phyloP scores from a whole-genome alignment of 2,329 filamentous ascomycete species.

The Colletotrichum sp. region DNA sequence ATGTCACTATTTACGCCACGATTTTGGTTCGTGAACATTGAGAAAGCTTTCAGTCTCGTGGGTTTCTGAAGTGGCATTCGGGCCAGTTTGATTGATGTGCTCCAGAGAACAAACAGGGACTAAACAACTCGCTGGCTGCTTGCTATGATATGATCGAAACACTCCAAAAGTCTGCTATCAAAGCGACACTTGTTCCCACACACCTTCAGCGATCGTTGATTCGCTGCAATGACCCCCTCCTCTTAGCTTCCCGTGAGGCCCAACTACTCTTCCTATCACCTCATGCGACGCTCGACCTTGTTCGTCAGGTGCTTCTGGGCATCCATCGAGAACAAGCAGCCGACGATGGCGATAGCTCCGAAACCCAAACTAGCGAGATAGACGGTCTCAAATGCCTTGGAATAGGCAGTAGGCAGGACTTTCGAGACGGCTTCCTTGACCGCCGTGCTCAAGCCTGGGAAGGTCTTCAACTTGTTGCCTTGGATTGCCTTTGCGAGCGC shows the following conservation, averaged over 20 bases:
- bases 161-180: not conserved
- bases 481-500: slow-evolving; percentile 37
- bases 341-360: slow-evolving; percentile 39
- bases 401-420: slow-evolving; percentile 38
- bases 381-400: slow-evolving; percentile 44
- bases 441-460: slow-evolving; percentile 34
- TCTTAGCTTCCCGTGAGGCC: not conserved
- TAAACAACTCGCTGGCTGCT: not conserved
- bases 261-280: not conserved
- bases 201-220: not conserved
- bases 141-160: not conserved
- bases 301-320: slow-evolving; percentile 36
- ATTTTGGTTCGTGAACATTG: not conserved
- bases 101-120: not conserved
- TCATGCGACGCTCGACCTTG: slow-evolving; percentile 39
- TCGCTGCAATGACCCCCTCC: not conserved
- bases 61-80: not conserved
- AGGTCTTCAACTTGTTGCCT: slow-evolving; percentile 34
- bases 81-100: not conserved
- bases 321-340: slow-evolving; percentile 38
- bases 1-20: not conserved
- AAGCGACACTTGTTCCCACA: not conserved
- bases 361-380: slow-evolving; percentile 44
- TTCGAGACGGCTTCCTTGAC: slow-evolving; percentile 34
- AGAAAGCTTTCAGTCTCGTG: not conserved